Percentiles rank a stretch among this genome's conserved stretches.
Evolutionary conservation across 257 asterid genomes (phyloP).

Genomic region (Dorcoceras hygrometricum): DNA sequence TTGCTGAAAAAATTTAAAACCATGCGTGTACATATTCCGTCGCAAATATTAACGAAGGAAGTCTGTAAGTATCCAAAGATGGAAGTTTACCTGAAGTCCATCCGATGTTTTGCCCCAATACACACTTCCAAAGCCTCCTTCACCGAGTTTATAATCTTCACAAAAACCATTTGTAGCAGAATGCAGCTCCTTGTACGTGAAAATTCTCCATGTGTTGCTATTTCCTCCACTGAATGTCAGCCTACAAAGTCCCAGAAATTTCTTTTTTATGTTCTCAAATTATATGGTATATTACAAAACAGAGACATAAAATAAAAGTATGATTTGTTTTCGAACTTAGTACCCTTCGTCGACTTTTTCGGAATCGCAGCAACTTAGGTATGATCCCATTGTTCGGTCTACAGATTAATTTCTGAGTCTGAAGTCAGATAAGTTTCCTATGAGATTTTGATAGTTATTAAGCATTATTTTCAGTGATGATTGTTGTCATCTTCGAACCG

Average conservation of each 20-base stretch:
- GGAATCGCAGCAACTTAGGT: conserved; percentile 55
- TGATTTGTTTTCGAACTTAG: neutral
- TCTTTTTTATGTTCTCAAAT: neutral
- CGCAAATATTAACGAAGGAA: too few relatives aligned
- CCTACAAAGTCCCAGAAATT: conserved; percentile 31
- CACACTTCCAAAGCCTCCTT: conserved; percentile 91
- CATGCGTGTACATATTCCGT: too few relatives aligned
- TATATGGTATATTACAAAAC: neutral
- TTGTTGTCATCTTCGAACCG: conserved; percentile 9
- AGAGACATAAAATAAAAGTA: neutral
- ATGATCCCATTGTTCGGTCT: conserved; percentile 53
- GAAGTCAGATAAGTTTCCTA: conserved; percentile 1
- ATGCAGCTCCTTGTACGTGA: conserved; percentile 74
- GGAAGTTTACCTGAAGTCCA: conserved; percentile 62
- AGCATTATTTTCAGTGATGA: conserved; percentile 26
- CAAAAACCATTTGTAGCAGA: conserved; percentile 75
- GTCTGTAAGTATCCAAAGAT: neutral
- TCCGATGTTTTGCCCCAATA: conserved; percentile 86
- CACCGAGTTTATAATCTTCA: conserved; percentile 76
- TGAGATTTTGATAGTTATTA: conserved; percentile 18
- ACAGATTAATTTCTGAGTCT: conserved; percentile 1
- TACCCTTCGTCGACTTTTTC: conserved; percentile 76
- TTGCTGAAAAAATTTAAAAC: too few relatives aligned
- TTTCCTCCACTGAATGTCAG: conserved; percentile 36
- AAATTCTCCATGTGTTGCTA: conserved; percentile 55